Evolutionary conservation across 768 basidiomycete species (phyloP), one percentile per base, ranked within the genome.

Genomic region (Cystofilobasidium macerans): DNA sequence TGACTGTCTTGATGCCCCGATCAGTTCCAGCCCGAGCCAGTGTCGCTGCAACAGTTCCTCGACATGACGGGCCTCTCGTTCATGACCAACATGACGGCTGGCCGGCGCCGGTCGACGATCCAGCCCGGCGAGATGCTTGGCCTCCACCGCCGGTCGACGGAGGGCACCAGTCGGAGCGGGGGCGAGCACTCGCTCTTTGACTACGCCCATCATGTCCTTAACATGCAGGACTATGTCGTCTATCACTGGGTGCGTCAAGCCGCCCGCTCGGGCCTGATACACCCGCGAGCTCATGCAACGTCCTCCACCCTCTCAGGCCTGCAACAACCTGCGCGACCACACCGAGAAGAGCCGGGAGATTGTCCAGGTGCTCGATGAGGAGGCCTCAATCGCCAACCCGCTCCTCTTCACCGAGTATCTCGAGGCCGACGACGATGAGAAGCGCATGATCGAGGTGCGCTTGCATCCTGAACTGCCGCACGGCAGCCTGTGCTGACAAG

Each of bases 1-100:
- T 11, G 20, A 24, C 45, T 47, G n/a, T 4, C 45, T 6, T 4
- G 14, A 2, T 36, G 20, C 3, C 33, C 24, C 33, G 35, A 1
- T 2, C 65, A 56, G 59, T 47, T 61, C 58, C 60, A 65, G 35
- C 30, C 64, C 33, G 30, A 57, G 22, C 65, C 59, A 12, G 60
- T 77, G 48, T 67, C 74, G 4, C 65, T 77, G 8, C 65, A 64
- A 22, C 66, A 70, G 16, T 77, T 77, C 72, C 68, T 77, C 43
- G 75, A 76, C 48, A 76, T 77, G 75, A 71, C 75, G 2, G 74
- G 74, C 13, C 72, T 77, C 3, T 70, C 72, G 26, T 77, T 76
- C 65, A 74, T 75, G 70, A 75, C 75, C 63, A 71, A 65, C 26
- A 70, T 76, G 53, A 72, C 70, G 18, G 71, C 70, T 13, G 67